Evolutionary conservation across 1,284 basidiomycete species (phyloP).

Genomic region (Leccinum solheimii): DNA sequence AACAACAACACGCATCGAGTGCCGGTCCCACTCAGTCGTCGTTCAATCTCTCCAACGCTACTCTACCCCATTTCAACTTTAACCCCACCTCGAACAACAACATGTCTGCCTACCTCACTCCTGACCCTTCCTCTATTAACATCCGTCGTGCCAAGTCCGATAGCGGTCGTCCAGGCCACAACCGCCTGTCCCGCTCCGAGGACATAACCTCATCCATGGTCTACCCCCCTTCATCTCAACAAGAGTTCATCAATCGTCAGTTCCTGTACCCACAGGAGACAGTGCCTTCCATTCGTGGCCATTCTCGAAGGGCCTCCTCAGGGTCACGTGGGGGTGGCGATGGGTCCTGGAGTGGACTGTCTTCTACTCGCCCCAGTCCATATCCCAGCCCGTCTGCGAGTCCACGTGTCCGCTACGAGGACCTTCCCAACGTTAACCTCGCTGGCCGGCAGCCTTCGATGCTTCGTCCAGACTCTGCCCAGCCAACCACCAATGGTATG

Average conservation of each 20-base stretch:
- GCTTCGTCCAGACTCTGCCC: slow-evolving; percentile 28
- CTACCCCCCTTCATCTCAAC: slow-evolving; percentile 43
- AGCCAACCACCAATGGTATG: slow-evolving; percentile 27
- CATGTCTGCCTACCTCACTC: slow-evolving; percentile 44
- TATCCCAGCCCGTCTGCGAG: slow-evolving; percentile 38
- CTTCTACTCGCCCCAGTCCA: slow-evolving; percentile 35
- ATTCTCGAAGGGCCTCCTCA: slow-evolving; percentile 61
- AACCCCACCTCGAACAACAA: slow-evolving; percentile 17
- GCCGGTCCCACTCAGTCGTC: slow-evolving; percentile 23
- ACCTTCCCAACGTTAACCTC: slow-evolving; percentile 35
- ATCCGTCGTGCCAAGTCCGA: slow-evolving; percentile 58
- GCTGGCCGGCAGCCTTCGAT: slow-evolving; percentile 26
- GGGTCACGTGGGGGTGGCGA: slow-evolving; percentile 45
- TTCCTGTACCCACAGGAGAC: slow-evolving; percentile 45
- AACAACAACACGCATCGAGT: slow-evolving; percentile 32
- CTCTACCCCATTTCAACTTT: slow-evolving; percentile 31
- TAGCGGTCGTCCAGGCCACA: slow-evolving; percentile 43
- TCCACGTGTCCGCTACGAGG: slow-evolving; percentile 34
- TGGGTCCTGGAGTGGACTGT: slow-evolving; percentile 34
- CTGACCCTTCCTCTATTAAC: slow-evolving; percentile 37
- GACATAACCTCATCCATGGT: slow-evolving; percentile 41
- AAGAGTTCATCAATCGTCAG: slow-evolving; percentile 49
- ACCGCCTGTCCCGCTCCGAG: slow-evolving; percentile 53
- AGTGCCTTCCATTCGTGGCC: slow-evolving; percentile 45
- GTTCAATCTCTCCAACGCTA: slow-evolving; percentile 28